Evolutionary conservation across 1,284 basidiomycete genomes (phyloP).

Genomic region (Taiwanofungus camphoratus): DNA sequence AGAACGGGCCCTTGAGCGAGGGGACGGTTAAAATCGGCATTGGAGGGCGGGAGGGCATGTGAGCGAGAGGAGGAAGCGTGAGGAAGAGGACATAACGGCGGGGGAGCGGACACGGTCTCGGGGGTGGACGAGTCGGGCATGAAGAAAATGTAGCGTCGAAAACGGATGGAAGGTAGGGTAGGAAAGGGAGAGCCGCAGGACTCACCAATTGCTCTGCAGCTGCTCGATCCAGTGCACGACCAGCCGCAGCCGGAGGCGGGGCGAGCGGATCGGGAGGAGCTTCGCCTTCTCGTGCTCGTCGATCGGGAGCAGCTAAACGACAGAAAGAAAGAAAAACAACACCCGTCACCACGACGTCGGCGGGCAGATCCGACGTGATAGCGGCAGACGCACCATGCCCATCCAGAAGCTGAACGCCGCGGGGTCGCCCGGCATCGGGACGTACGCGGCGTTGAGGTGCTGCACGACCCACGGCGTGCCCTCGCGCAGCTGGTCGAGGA

Average conservation of each 20-base stretch:
- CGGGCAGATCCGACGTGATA: not conserved
- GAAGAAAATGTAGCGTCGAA: no score
- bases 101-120: no score
- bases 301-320: slow-evolving; percentile 74
- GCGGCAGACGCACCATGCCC: slow-evolving; percentile 48
- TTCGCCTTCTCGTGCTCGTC: slow-evolving; percentile 92
- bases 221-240: slow-evolving; percentile 93
- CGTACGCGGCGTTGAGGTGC: slow-evolving; percentile 73
- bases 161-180: slow-evolving; percentile 3
- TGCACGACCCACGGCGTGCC: slow-evolving; percentile 92
- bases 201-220: slow-evolving; percentile 63
- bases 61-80: no score
- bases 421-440: slow-evolving; percentile 62
- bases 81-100: no score
- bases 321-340: slow-evolving; percentile 4
- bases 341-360: not conserved
- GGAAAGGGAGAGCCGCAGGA: slow-evolving; percentile 7
- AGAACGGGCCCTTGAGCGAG: slow-evolving; percentile 24
- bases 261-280: slow-evolving; percentile 83
- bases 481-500: slow-evolving; percentile 74
- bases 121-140: no score
- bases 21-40: no score
- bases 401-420: slow-evolving; percentile 86
- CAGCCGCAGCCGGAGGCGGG: slow-evolving; percentile 73
- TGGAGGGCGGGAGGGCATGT: no score